These are phyloP conservation scores for Scenedesmus sp. DNA, from an alignment of 163 green algal species.

Conservation along the genomic window DNA sequence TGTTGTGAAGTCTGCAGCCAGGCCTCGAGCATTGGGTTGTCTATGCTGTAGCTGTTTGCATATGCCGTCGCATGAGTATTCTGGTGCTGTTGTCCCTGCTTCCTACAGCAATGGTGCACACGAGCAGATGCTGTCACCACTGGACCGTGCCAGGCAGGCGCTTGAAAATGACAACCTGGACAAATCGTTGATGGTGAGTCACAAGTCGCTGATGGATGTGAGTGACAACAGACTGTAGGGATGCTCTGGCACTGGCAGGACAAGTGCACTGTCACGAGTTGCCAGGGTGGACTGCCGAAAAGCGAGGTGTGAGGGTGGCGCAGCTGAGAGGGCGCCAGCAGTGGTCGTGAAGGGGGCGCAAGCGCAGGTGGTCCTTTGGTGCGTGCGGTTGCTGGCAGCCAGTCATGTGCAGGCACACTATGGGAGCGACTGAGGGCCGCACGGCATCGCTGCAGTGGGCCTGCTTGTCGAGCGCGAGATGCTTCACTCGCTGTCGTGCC, in stretches of 20 bases:
- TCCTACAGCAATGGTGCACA: constrained; percentile 30
- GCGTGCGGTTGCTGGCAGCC: not conserved
- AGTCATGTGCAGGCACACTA: too few relatives aligned
- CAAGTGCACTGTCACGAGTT: not conserved
- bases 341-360: too few relatives aligned
- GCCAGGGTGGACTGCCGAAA: not conserved
- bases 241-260: not conserved
- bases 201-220: too few relatives aligned
- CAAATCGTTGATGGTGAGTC: constrained; percentile 40
- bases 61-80: not conserved
- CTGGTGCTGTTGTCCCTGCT: not conserved
- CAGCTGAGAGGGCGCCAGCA: not conserved
- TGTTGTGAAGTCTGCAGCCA: not conserved
- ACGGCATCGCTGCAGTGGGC: too few relatives aligned
- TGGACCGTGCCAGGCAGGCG: constrained; percentile 45
- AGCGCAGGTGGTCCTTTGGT: not conserved
- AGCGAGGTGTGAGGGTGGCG: not conserved
- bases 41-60: too few relatives aligned
- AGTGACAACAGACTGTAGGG: not conserved
- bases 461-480: too few relatives aligned
- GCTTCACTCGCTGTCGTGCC: too few relatives aligned
- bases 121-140: constrained; percentile 28
- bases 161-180: constrained; percentile 46
- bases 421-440: too few relatives aligned
- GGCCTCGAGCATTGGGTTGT: not conserved